These are phyloP conservation scores for Thelephora ganbajun DNA, from an alignment of 768 basidiomycete genomes.

Conservation along the genomic window DNA sequence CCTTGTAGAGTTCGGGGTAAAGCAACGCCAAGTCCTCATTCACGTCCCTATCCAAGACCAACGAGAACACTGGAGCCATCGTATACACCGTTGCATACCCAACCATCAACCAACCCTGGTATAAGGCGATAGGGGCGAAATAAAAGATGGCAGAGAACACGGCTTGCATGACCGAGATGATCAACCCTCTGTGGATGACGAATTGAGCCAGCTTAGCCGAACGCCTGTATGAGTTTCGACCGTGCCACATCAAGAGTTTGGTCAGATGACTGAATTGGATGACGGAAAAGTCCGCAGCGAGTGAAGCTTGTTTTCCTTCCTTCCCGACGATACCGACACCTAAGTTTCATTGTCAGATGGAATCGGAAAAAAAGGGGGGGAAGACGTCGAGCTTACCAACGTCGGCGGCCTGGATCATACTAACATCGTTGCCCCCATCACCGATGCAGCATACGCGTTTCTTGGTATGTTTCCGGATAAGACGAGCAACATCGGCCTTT, in stretches of 20 bases:
- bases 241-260: constrained; percentile 96
- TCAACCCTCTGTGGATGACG: constrained; percentile 93
- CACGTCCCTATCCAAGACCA: constrained; percentile 91
- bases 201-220: constrained; percentile 97
- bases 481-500: constrained; percentile 92
- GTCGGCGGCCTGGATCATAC: constrained; percentile 99
- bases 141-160: constrained; percentile 90
- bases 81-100: constrained; percentile 95
- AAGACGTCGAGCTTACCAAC: constrained; percentile 53
- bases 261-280: constrained; percentile 94
- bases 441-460: constrained; percentile 98
- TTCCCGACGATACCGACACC: constrained; percentile 98
- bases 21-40: constrained; percentile 89
- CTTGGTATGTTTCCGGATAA: constrained; percentile 82
- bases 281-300: constrained; percentile 98
- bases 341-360: constrained; percentile 19
- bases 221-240: constrained; percentile 95
- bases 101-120: constrained; percentile 96
- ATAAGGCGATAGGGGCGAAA: constrained; percentile 91
- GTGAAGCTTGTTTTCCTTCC: constrained; percentile 95
- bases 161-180: constrained; percentile 96
- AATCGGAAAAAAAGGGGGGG: background rate
- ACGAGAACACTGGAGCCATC: constrained; percentile 96
- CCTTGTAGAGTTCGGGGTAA: constrained; percentile 97
- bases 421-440: constrained; percentile 98